A percentile compares a stretch with the other conserved stretches of the same genome.
phyloP scores from a whole-genome alignment of 129 eudicot genomes.

The Chrysanthemum seticuspe region DNA sequence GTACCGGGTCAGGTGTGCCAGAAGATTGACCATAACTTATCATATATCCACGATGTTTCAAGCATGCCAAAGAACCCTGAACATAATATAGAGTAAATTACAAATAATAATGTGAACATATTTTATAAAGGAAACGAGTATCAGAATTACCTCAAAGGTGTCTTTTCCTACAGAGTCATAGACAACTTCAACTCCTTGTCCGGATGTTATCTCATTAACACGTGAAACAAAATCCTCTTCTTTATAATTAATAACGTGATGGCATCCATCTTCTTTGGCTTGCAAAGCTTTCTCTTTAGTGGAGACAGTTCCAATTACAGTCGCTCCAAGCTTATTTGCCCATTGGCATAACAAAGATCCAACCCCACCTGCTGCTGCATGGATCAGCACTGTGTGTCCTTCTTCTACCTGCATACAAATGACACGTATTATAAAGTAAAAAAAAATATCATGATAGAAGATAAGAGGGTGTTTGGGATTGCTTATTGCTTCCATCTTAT shows the following conservation, averaged over 20 bases:
- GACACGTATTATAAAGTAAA: conserved; percentile 5
- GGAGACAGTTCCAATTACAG: conserved; percentile 78
- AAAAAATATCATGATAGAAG: too few relatives aligned
- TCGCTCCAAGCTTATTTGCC: conserved; percentile 78
- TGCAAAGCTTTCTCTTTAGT: conserved; percentile 69
- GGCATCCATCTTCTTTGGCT: conserved; percentile 86
- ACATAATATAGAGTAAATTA: background rate
- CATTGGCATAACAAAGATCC: conserved; percentile 81
- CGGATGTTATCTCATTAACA: conserved; percentile 70
- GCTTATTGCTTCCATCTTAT: too few relatives aligned
- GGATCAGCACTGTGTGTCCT: conserved; percentile 75
- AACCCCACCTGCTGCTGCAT: conserved; percentile 86
- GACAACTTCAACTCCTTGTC: conserved; percentile 79
- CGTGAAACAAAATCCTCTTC: conserved; percentile 72
- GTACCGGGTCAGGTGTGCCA: conserved; percentile 58
- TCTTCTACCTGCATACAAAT: conserved; percentile 45
- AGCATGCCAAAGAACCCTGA: conserved; percentile 79
- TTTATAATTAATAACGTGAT: conserved; percentile 63
- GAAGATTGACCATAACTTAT: conserved; percentile 74
- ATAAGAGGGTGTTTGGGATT: too few relatives aligned
- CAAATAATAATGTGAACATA: background rate
- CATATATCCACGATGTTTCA: conserved; percentile 72
- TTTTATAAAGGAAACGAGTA: background rate
- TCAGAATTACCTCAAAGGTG: conserved; percentile 57
- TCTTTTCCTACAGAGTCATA: conserved; percentile 89